Conservation (phyloP, 2,329 filamentous ascomycete genomes). For the Xylariaceae sp. region DNA sequence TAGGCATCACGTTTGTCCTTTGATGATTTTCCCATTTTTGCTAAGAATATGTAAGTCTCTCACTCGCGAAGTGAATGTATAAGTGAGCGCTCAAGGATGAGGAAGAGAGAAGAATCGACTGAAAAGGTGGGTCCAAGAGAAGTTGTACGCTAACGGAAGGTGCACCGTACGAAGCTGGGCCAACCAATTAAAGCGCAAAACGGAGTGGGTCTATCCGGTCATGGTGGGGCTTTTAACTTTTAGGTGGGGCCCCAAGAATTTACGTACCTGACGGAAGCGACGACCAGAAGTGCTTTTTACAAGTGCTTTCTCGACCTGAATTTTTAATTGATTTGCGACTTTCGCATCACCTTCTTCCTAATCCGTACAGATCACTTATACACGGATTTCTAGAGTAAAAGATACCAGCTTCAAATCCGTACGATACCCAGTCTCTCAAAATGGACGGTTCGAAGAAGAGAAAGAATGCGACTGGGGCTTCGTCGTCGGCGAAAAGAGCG, state of each 20-base stretch:
- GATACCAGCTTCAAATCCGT: neutral
- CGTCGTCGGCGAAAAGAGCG: constrained; percentile 24
- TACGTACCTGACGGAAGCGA: neutral
- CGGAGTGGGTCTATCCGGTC: neutral
- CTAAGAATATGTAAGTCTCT: neutral
- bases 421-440: constrained; percentile 1
- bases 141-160: neutral
- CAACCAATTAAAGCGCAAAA: neutral
- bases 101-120: neutral
- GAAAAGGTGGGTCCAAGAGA: neutral
- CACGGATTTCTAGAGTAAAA: neutral
- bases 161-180: neutral
- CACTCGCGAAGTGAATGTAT: neutral
- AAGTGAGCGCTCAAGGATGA: neutral
- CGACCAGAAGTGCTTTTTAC: neutral
- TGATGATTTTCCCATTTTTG: constrained; percentile 87
- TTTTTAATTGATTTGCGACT: constrained; percentile 7
- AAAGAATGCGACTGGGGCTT: constrained; percentile 18
- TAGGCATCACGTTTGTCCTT: constrained; percentile 99
- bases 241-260: neutral
- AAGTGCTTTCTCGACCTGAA: constrained; percentile 2
- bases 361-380: neutral
- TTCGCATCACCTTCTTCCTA: neutral
- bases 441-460: constrained; percentile 28
- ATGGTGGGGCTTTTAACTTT: neutral